Evolutionary conservation across 768 basidiomycete genomes (phyloP).

Genomic region (Suillus americanus): DNA sequence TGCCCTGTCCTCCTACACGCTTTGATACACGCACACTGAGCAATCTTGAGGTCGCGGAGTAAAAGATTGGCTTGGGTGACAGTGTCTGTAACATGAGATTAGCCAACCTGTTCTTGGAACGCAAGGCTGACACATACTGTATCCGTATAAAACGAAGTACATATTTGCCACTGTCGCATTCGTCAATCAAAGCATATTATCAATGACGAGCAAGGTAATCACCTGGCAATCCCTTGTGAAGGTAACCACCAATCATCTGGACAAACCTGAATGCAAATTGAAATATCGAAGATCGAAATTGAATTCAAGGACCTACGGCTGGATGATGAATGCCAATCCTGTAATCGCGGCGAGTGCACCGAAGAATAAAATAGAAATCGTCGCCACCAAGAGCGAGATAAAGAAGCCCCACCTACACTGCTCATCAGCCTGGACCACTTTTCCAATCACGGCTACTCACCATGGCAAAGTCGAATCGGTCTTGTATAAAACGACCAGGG

Average conservation of each 20-base stretch:
- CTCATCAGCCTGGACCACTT: neutral
- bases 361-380: constrained; percentile 47
- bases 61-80: constrained; percentile 45
- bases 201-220: neutral
- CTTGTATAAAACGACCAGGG: constrained; percentile 26
- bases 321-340: constrained; percentile 44
- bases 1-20: neutral
- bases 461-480: constrained; percentile 49
- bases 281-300: neutral
- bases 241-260: constrained; percentile 43
- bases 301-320: constrained; percentile 25
- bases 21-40: constrained; percentile 30
- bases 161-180: constrained; percentile 27
- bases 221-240: constrained; percentile 29
- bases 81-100: constrained; percentile 32
- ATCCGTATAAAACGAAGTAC: constrained; percentile 44
- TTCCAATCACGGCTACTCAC: constrained; percentile 22
- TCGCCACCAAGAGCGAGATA: constrained; percentile 41
- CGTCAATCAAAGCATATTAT: neutral
- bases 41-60: constrained; percentile 49
- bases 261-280: constrained; percentile 33
- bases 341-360: constrained; percentile 46
- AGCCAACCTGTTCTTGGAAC: neutral
- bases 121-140: constrained; percentile 30
- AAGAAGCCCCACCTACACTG: constrained; percentile 47